A percentile compares a stretch with the other conserved stretches of the same genome.
These are phyloP conservation scores for Vigna unguiculata DNA, from an alignment of 306 rosid species.

Conservation along the genomic window DNA sequence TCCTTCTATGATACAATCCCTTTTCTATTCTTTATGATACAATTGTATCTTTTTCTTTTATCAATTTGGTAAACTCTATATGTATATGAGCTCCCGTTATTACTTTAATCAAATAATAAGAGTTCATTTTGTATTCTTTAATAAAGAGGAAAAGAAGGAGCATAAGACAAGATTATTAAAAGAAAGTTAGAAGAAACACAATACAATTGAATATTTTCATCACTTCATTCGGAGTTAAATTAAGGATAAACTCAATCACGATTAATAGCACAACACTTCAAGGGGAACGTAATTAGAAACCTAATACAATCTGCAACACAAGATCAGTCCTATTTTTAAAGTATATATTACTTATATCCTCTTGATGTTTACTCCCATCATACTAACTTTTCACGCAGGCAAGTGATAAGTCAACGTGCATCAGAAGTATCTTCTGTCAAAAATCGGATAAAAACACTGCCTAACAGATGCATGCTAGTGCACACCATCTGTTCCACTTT, in stretches of 20 bases:
- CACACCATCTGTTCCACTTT: background rate
- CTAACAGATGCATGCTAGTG: background rate
- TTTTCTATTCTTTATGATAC: too few relatives aligned
- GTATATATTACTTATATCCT: background rate
- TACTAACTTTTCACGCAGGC: background rate
- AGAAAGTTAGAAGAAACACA: background rate
- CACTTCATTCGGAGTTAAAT: slow-evolving; percentile 18
- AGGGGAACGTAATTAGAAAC: slow-evolving; percentile 2
- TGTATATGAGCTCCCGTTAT: too few relatives aligned
- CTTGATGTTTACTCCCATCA: background rate
- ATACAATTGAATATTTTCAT: slow-evolving; percentile 16
- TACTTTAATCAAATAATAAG: too few relatives aligned
- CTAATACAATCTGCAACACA: slow-evolving; percentile 2
- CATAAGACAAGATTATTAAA: slow-evolving; percentile 11
- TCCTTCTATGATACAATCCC: too few relatives aligned
- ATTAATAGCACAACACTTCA: slow-evolving; percentile 1
- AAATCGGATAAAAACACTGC: slow-evolving; percentile 20
- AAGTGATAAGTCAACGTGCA: background rate
- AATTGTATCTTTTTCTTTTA: too few relatives aligned
- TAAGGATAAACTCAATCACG: background rate
- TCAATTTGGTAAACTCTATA: too few relatives aligned
- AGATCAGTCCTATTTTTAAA: slow-evolving; percentile 6
- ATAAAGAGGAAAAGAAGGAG: slow-evolving; percentile 1
- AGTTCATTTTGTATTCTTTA: too few relatives aligned
- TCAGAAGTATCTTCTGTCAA: slow-evolving; percentile 1